These are phyloP conservation scores for Craspedostauros australis DNA, from an alignment of 108 stramenopile species.

Conservation along the genomic window DNA sequence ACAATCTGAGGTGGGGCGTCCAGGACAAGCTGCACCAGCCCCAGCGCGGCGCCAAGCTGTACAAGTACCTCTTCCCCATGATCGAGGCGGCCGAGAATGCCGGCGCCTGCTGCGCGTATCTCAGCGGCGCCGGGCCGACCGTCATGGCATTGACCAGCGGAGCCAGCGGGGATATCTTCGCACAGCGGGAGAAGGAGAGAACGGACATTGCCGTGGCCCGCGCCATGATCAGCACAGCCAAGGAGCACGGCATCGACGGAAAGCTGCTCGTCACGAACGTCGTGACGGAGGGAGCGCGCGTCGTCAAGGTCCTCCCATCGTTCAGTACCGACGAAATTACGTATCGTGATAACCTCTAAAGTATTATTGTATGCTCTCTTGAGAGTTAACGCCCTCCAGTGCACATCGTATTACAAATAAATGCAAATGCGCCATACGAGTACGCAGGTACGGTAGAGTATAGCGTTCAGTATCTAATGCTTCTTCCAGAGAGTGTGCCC, in stretches of 20 bases:
- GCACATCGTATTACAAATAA: not conserved
- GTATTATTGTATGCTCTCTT: not conserved
- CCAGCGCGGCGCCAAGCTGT: slow-evolving; percentile 86
- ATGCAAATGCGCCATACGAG: not conserved
- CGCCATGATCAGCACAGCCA: slow-evolving; percentile 89
- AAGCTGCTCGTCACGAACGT: slow-evolving; percentile 72
- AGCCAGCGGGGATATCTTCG: slow-evolving; percentile 96
- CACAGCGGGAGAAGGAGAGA: slow-evolving; percentile 92
- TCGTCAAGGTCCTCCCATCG: slow-evolving; percentile 79
- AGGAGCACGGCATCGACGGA: slow-evolving; percentile 72
- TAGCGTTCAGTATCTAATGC: too few relatives aligned
- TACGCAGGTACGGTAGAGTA: not conserved
- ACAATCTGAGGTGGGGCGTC: slow-evolving; percentile 88
- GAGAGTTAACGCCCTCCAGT: too few relatives aligned
- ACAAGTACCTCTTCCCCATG: slow-evolving; percentile 92
- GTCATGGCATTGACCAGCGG: slow-evolving; percentile 97
- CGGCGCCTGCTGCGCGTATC: slow-evolving; percentile 91
- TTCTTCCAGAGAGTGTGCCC: not conserved
- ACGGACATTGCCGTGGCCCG: slow-evolving; percentile 89
- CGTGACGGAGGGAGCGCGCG: slow-evolving; percentile 76
- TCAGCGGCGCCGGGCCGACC: slow-evolving; percentile 95
- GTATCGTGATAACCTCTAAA: slow-evolving; percentile 80
- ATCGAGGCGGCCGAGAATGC: slow-evolving; percentile 90
- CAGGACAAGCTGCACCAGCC: slow-evolving; percentile 97
- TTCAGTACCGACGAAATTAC: slow-evolving; percentile 77